Evolutionary conservation across 2,329 filamentous ascomycete species (phyloP), one percentile per base, ranked within the genome.

Genomic region (Fusarium oligoseptatum): DNA sequence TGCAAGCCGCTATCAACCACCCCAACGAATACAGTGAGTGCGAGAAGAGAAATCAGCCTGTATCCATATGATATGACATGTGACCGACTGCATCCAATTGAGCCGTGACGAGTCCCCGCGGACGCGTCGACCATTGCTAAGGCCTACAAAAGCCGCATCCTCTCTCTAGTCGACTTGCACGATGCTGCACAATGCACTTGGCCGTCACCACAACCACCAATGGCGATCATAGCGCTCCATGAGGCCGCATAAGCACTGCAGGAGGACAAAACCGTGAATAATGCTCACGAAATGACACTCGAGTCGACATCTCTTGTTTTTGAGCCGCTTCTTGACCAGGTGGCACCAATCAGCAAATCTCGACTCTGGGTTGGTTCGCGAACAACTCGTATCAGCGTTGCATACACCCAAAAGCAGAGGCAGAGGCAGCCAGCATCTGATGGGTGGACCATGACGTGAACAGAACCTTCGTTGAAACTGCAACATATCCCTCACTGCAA

Each of bases 351-450:
- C 43, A 61, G 10, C 29, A 50, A 36, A 39, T 50, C 36, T 52
- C 27, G 34, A 22, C 27, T 34, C 20, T n/a, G 15, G 17, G 15
- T 39, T 36, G 17, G 45, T 41, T 37, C 34, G 43, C 56, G 34
- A 48, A 55, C 48, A 55, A 55, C 48, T 64, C 65, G 52, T 72
- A 60, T 72, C 70, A 65, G 58, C 32, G 52, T 37, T 43, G 68
- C 70, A 68, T 64, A 36, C 34, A 43, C 24, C 24, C 37, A 37
- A 29, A 32, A 32, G 9, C 29, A 32, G 29, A 32, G 36, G 27
- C 34, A 55, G 29, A 32, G 34, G 27, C 34, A 55, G 27, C 17
- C 48, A 55, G 57, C 36, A 24, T 61, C 29, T 20, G 24, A 11
- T 29, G 58, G 58, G 58, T 48, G 58, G 20, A 20, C 41, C 15